These are phyloP conservation scores for Aspergillus carbonarius DNA, from an alignment of 2,329 filamentous ascomycete genomes.

Conservation along the genomic window DNA sequence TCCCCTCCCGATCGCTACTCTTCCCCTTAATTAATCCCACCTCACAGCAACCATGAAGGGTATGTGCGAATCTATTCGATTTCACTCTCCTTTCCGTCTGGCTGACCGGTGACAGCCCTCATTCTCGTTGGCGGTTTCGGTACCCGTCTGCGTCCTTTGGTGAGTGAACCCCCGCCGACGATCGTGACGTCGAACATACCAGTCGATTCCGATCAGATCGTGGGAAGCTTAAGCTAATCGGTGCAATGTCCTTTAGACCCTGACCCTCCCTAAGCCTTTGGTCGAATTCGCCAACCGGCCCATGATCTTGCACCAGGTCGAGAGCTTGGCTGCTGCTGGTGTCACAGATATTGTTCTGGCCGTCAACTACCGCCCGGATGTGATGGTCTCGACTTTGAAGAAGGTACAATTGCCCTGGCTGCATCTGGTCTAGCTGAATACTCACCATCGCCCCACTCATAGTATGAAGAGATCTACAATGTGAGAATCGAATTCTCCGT, in stretches of 20 bases:
- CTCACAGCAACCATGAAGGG: conserved; percentile 19
- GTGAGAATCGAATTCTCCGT: conserved; percentile 97
- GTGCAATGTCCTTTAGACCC: conserved; percentile 61
- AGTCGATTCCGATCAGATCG: neutral
- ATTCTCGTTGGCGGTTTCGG: conserved; percentile 99
- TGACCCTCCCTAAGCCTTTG: conserved; percentile 94
- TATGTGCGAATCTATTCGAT: neutral
- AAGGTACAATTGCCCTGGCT: conserved; percentile 60
- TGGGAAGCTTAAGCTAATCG: conserved; percentile 16
- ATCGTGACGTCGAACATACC: conserved; percentile 14
- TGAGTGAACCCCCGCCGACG: conserved; percentile 49
- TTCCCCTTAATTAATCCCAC: conserved; percentile 4
- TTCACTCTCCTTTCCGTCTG: neutral
- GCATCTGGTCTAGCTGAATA: neutral
- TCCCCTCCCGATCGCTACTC: conserved; percentile 1
- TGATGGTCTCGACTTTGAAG: conserved; percentile 91
- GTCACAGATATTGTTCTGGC: conserved; percentile 97
- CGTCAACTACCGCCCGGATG: conserved; percentile 97
- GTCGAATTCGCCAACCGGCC: conserved; percentile 99
- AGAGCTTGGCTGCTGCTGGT: conserved; percentile 87
- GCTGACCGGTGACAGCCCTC: conserved; percentile 62
- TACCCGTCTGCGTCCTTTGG: conserved; percentile 93
- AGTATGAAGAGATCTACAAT: conserved; percentile 90
- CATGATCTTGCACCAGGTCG: conserved; percentile 98
- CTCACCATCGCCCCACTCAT: neutral